These are phyloP conservation scores for Mycena rosella DNA, from an alignment of 768 basidiomycete genomes.

Conservation along the genomic window DNA sequence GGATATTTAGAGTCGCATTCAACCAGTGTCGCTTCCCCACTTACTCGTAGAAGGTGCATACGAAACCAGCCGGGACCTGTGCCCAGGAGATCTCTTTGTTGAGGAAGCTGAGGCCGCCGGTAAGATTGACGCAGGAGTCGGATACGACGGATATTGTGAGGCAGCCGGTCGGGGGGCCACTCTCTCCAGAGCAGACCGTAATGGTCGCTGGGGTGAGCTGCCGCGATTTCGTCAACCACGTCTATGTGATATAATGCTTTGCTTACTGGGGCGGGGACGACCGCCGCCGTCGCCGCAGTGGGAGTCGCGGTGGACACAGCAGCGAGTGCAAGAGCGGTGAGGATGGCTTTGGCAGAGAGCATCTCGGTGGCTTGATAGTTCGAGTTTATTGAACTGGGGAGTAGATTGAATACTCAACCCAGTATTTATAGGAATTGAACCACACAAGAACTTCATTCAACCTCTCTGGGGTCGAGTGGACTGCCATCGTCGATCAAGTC, in stretches of 20 bases:
- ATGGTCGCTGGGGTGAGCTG: neutral
- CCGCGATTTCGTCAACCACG: neutral
- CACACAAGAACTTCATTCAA: too few relatives aligned
- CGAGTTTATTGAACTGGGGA: neutral
- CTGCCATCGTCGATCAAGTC: too few relatives aligned
- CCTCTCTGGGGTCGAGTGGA: too few relatives aligned
- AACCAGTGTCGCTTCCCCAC: neutral
- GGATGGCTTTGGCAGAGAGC: too few relatives aligned
- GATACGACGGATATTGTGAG: constrained; percentile 34
- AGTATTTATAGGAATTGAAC: neutral
- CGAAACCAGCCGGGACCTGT: constrained; percentile 27
- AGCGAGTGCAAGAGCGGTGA: too few relatives aligned
- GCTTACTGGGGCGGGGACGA: neutral
- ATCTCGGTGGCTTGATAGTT: neutral
- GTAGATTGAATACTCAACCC: neutral
- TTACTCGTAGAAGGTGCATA: constrained; percentile 39
- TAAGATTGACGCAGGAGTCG: constrained; percentile 32
- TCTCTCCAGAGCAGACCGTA: constrained; percentile 29
- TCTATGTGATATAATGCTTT: neutral
- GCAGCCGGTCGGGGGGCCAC: constrained; percentile 18
- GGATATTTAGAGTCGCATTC: neutral
- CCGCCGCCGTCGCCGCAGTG: neutral
- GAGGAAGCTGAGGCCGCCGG: constrained; percentile 35
- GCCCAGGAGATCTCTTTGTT: constrained; percentile 34
- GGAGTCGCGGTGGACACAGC: constrained; percentile 2